Percentiles rank a stretch among this genome's conserved stretches.
Conservation (phyloP, 306 rosid genomes). For the Geum urbanum region DNA sequence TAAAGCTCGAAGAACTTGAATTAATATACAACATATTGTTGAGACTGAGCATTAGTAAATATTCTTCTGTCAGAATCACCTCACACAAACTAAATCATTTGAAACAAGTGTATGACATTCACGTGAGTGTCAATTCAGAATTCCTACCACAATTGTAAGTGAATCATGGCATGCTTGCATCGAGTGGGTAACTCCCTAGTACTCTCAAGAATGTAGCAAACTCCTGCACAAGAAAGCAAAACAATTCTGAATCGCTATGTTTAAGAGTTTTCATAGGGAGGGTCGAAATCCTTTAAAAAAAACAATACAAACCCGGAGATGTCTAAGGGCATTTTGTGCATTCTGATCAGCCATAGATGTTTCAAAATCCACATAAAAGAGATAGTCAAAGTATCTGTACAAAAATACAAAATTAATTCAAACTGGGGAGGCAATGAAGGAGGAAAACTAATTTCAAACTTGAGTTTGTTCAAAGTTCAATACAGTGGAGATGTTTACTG, state of each 20-base stretch:
- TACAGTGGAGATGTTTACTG: slow-evolving; percentile 23
- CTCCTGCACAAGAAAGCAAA: slow-evolving; percentile 52
- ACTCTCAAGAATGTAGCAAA: slow-evolving; percentile 91
- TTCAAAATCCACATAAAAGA: slow-evolving; percentile 91
- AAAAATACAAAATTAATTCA: slow-evolving; percentile 21
- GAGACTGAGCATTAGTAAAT: not conserved
- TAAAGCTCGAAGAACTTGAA: not conserved
- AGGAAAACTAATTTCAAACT: slow-evolving; percentile 1
- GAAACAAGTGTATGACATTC: not conserved
- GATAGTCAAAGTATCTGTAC: slow-evolving; percentile 82
- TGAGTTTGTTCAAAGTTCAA: slow-evolving; percentile 12
- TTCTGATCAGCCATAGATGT: slow-evolving; percentile 92
- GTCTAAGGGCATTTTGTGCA: slow-evolving; percentile 86
- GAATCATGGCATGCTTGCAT: slow-evolving; percentile 50
- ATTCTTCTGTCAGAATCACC: not conserved
- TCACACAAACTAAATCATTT: not conserved
- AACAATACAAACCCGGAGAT: slow-evolving; percentile 51
- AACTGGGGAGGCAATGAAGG: too few species aligned
- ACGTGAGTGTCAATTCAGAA: not conserved
- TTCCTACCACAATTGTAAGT: slow-evolving; percentile 27
- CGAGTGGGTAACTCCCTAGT: slow-evolving; percentile 96
- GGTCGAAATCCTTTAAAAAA: slow-evolving; percentile 17
- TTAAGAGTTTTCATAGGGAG: slow-evolving; percentile 14
- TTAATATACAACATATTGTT: not conserved
- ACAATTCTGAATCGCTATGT: slow-evolving; percentile 18